These are phyloP conservation scores for Endotrypanum monterogeii DNA, from an alignment of 208 protist species.

Conservation along the genomic window DNA sequence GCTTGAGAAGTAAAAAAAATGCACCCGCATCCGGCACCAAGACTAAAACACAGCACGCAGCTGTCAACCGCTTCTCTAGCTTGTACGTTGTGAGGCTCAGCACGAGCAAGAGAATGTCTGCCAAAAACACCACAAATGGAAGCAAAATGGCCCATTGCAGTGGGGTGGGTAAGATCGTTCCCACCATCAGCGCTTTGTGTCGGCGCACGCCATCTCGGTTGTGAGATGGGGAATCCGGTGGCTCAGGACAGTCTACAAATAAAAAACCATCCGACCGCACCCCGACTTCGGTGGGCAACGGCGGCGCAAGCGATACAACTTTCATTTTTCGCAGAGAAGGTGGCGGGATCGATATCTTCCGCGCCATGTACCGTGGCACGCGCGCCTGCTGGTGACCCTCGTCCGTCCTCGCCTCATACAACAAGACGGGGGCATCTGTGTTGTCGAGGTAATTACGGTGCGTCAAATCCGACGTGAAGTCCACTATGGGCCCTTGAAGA, in stretches of 20 bases:
- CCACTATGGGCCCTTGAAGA: conserved; percentile 36
- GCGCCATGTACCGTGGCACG: conserved; percentile 57
- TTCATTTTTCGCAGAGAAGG: conserved; percentile 44
- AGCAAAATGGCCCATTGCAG: conserved; percentile 48
- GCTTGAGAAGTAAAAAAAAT: conserved; percentile 53
- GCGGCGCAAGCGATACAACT: conserved; percentile 54
- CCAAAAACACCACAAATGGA: conserved; percentile 50
- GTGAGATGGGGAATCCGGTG: conserved; percentile 5
- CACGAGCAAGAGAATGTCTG: conserved; percentile 60
- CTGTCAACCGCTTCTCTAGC: conserved; percentile 39
- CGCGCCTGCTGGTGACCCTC: conserved; percentile 29
- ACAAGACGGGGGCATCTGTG: conserved; percentile 29
- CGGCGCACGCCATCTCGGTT: conserved; percentile 7
- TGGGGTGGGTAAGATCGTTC: conserved; percentile 46
- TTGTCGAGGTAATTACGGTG: conserved; percentile 19
- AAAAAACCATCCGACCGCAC: conserved; percentile 15
- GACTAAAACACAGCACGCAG: conserved; percentile 44
- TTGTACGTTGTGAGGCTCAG: conserved; percentile 38
- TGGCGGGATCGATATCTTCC: conserved; percentile 48
- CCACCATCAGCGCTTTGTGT: conserved; percentile 36
- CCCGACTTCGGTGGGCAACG: neutral
- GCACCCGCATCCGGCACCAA: conserved; percentile 51
- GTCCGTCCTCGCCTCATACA: conserved; percentile 32
- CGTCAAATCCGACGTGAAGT: conserved; percentile 28
- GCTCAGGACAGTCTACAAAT: conserved; percentile 40